A percentile compares a stretch with the other conserved stretches of the same genome.
Conservation (phyloP, 164 flowering plant genomes). For the Macadamia tetraphylla region DNA sequence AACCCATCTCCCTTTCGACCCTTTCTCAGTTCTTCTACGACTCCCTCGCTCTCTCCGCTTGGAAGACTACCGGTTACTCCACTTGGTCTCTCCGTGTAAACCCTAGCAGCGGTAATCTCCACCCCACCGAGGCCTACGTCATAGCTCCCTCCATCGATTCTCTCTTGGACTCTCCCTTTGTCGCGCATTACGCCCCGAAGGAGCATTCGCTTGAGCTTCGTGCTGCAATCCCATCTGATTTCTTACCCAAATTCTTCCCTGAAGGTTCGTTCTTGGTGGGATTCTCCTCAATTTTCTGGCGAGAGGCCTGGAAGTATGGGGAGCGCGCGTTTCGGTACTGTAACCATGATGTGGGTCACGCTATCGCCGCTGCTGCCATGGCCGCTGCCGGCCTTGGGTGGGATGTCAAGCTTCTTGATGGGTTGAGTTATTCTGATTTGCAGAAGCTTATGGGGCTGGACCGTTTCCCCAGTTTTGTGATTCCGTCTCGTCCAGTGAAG, state of each 20-base stretch:
- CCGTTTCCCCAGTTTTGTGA: conserved; percentile 21
- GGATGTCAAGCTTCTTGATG: conserved; percentile 84
- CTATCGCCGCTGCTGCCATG: conserved; percentile 64
- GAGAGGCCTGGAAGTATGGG: conserved; percentile 96
- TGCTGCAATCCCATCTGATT: conserved; percentile 34
- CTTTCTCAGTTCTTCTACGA: conserved; percentile 71
- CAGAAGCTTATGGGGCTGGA: conserved; percentile 66
- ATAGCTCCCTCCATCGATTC: conserved; percentile 52
- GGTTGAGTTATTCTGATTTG: conserved; percentile 61
- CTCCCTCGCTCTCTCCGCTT: conserved; percentile 85
- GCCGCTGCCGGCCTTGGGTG: conserved; percentile 85
- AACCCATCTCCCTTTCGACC: conserved; percentile 48
- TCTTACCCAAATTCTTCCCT: conserved; percentile 41
- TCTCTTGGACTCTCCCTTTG: conserved; percentile 46
- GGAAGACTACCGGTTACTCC: conserved; percentile 78
- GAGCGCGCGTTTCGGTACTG: conserved; percentile 86
- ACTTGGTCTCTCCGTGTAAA: conserved; percentile 93
- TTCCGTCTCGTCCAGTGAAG: conserved; percentile 49
- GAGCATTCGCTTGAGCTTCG: conserved; percentile 72
- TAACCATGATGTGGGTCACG: conserved; percentile 93
- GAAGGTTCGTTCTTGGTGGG: conserved; percentile 59
- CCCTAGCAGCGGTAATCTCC: conserved; percentile 96
- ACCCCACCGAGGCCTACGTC: conserved; percentile 87
- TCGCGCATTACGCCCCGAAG: conserved; percentile 88
- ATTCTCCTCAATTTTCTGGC: conserved; percentile 81